Conservation (phyloP, 1,284 basidiomycete species). For the Mycena citricolor region DNA sequence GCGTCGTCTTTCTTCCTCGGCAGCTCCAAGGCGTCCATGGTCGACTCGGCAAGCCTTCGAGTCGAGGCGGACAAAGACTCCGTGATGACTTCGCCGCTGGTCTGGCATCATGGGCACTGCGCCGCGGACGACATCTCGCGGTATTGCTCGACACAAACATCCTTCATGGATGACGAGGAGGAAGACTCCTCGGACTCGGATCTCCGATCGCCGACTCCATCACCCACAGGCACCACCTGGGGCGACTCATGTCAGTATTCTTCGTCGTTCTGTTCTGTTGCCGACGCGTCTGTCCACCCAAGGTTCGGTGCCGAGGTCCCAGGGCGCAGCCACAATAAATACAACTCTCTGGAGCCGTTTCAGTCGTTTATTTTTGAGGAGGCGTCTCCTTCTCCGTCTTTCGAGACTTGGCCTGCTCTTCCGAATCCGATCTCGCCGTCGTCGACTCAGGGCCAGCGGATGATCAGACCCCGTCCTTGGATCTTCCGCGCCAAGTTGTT, state of each 20-base stretch:
- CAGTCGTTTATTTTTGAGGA: constrained; percentile 24
- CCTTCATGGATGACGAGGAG: constrained; percentile 33
- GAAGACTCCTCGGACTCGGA: too few species aligned
- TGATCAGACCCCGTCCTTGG: constrained; percentile 23
- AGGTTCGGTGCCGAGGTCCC: too few species aligned
- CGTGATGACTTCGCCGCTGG: constrained; percentile 46
- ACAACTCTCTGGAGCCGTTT: constrained; percentile 21
- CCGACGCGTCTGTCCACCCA: constrained; percentile 39
- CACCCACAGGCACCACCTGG: constrained; percentile 38
- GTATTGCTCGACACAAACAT: constrained; percentile 39
- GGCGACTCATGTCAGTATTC: constrained; percentile 44
- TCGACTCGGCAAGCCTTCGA: constrained; percentile 42
- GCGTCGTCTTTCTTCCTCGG: constrained; percentile 54
- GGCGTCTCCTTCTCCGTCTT: constrained; percentile 26
- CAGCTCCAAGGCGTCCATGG: constrained; percentile 42
- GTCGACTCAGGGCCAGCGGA: constrained; percentile 29
- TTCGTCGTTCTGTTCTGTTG: constrained; percentile 40
- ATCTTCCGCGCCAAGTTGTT: constrained; percentile 20
- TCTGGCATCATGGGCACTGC: too few species aligned
- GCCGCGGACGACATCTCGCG: too few species aligned
- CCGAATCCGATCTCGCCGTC: constrained; percentile 31
- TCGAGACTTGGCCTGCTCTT: constrained; percentile 26
- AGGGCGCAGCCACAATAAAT: too few species aligned
- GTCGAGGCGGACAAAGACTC: constrained; percentile 42
- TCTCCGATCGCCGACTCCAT: constrained; percentile 41